phyloP scores from a whole-genome alignment of 2,329 filamentous ascomycete genomes.

The Fusarium subtropicale region DNA sequence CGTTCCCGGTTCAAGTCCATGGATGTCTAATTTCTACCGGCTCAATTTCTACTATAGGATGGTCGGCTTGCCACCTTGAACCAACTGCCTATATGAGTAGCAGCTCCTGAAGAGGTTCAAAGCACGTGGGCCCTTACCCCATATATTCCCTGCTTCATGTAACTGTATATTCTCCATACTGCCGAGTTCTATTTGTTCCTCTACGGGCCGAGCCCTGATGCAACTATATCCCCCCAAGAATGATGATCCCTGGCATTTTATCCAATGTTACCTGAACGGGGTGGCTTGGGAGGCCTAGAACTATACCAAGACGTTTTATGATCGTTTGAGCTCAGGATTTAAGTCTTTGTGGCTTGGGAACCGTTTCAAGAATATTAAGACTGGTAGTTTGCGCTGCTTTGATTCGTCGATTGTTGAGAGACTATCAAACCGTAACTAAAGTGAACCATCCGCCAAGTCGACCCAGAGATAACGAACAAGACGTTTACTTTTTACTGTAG shows the following conservation, averaged over 20 bases:
- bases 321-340: not conserved
- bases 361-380: not conserved
- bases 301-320: slow-evolving; percentile 6
- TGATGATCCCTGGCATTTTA: not conserved
- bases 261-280: slow-evolving; percentile 1
- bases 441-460: not conserved
- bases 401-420: not conserved
- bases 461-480: not conserved
- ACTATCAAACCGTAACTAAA: not conserved
- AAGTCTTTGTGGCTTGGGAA: not conserved
- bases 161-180: not conserved
- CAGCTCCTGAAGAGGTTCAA: not conserved
- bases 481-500: slow-evolving; percentile 12
- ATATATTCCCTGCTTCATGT: not conserved
- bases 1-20: not conserved
- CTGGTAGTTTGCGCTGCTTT: not conserved
- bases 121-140: not conserved
- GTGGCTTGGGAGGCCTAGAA: not conserved
- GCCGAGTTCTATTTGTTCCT: not conserved
- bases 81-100: not conserved
- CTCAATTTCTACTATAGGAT: not conserved
- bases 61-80: not conserved
- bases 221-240: not conserved
- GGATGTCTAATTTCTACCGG: not conserved
- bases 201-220: slow-evolving; percentile 2